Conservation (phyloP, 768 basidiomycete genomes). For the Podaxis sp. region DNA sequence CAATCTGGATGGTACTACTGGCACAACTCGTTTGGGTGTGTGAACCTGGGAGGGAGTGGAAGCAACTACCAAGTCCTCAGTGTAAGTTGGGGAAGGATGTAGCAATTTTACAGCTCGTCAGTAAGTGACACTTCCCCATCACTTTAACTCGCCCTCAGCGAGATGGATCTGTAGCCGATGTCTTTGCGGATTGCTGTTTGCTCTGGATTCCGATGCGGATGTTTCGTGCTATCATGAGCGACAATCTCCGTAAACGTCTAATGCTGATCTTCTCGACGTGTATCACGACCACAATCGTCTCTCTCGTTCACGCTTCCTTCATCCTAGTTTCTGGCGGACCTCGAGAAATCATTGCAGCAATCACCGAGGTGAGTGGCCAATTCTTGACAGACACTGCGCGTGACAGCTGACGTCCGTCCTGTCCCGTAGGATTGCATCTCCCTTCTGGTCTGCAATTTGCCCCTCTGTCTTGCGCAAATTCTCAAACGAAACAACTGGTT, state of each 20-base stretch:
- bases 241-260: conserved; percentile 36
- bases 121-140: conserved; percentile 4
- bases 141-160: background rate
- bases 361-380: conserved; percentile 37
- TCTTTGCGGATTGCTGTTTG: conserved; percentile 45
- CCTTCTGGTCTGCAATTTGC: conserved; percentile 41
- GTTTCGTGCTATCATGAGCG: conserved; percentile 40
- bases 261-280: conserved; percentile 57
- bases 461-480: conserved; percentile 29
- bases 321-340: conserved; percentile 34
- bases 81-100: conserved; percentile 15
- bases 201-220: conserved; percentile 46
- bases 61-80: conserved; percentile 13
- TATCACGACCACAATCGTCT: conserved; percentile 45
- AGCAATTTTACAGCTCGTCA: conserved; percentile 16
- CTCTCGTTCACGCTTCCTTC: conserved; percentile 44
- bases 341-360: conserved; percentile 35
- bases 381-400: background rate
- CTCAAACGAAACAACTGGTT: conserved; percentile 5
- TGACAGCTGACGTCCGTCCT: background rate
- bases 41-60: conserved; percentile 23
- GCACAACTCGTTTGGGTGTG: conserved; percentile 47
- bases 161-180: conserved; percentile 38
- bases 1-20: conserved; percentile 34
- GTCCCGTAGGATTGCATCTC: conserved; percentile 31